A percentile compares a stretch with the other conserved stretches of the same genome.
These are phyloP conservation scores for Alternaria atra DNA, from an alignment of 2,329 filamentous ascomycete genomes.

Conservation along the genomic window DNA sequence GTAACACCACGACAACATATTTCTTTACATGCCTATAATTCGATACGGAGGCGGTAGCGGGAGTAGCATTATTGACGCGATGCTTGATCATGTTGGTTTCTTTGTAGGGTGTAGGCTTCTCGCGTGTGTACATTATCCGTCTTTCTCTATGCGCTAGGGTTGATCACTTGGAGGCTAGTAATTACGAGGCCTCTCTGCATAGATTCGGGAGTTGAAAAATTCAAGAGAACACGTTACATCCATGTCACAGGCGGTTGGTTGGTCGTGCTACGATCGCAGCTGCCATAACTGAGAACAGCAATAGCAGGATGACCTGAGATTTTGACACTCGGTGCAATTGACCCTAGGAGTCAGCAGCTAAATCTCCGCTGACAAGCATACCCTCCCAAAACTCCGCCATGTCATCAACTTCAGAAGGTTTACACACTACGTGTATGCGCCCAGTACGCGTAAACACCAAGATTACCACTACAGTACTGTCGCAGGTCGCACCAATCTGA, in stretches of 20 bases:
- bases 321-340: slow-evolving; percentile 9
- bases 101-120: slow-evolving; percentile 8
- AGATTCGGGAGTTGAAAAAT: slow-evolving; percentile 24
- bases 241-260: not conserved
- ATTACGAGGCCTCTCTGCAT: slow-evolving; percentile 15
- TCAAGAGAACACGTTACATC: slow-evolving; percentile 14
- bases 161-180: slow-evolving; percentile 8
- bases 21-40: slow-evolving; percentile 21
- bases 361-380: slow-evolving; percentile 4
- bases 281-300: not conserved
- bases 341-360: not conserved
- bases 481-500: not conserved
- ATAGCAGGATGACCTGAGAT: not conserved
- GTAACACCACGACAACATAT: slow-evolving; percentile 19
- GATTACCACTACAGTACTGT: not conserved
- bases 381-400: not conserved
- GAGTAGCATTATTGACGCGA: not conserved
- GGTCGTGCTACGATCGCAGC: not conserved
- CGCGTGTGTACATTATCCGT: slow-evolving; percentile 28
- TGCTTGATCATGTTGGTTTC: slow-evolving; percentile 7
- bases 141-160: slow-evolving; percentile 15
- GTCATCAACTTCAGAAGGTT: not conserved
- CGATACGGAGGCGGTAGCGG: not conserved
- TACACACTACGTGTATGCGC: not conserved
- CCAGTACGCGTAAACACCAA: not conserved